Evolutionary conservation across 805 yeast genomes (phyloP), one percentile per base, ranked within the genome.

Genomic region (Cyberlindnera japonica): DNA sequence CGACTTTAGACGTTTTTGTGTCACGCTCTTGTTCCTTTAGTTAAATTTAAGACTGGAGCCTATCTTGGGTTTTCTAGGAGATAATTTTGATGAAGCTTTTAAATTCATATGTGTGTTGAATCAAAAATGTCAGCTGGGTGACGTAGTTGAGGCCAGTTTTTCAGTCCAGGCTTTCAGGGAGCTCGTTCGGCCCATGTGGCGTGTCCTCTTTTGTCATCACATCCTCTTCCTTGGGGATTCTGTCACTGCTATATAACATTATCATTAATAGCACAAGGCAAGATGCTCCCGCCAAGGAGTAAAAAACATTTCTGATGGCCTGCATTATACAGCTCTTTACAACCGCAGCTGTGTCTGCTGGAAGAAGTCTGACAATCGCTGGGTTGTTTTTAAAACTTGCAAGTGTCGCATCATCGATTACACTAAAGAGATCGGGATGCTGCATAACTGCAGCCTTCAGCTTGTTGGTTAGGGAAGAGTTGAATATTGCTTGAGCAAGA

Each of bases 231-330:
- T 41, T 16, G 27, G 79, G 80, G 21, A 74, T 51, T 40, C 59
- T 62, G 35, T 61, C 59, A 49, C 65, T 68, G 12, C 79, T 68
- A 35, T 67, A 59, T 42, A 71, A 66, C 1, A 69, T 5, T 0
- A 64, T 42, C 7, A 52, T 41, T 1, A 74, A 31, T 6, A 71
- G 53, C 3, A 65, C 49, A 13, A 62, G 26, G 9, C 55, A 47
- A 2, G 69, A 55, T 12, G 67, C 51, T 0, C 66, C 77, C n/a
- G 73, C 43, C 11, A 62, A 56, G 37, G 68, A 55, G 54, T 64
- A 69, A 42, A 65, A 73, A 1, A 67, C 68, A 45, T 67, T 65
- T 33, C 58, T 55, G 26, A 75, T 53, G 10, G 69, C 57, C 8
- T 47, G 49, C 71, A 72, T 64, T 25, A 71, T 36, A 2, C 45